Evolutionary conservation across 805 yeast species (phyloP), one percentile per base, ranked within the genome.

Genomic region (Metschnikowia kunwiensis): DNA sequence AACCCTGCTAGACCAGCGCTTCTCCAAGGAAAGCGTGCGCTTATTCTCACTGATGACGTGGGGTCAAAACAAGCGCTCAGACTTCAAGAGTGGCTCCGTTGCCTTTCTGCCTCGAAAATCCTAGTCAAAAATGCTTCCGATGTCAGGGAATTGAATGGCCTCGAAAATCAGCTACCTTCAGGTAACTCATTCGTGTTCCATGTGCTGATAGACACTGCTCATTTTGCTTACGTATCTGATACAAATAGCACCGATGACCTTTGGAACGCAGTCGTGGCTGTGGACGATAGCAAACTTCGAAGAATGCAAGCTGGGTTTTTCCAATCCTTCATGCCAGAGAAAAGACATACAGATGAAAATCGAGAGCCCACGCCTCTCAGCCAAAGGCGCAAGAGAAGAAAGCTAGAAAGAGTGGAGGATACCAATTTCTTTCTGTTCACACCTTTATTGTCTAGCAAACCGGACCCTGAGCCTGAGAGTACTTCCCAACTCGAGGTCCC

Each of bases 401-500:
- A 54, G 32, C 52, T 59, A 24, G 61, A 62, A 36, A 53, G 55
- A 26, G 64, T 60, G 2, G 56, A 52, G 32, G 60, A 55, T 12
- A 50, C 63, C 23, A 62, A 62, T 30, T 65, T 65, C 34, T 62
- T 65, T 34, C 62, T 60, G 38, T 58, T 64, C 23, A 30, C 47
- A 2, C 45, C 46, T 3, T 12, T 30, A 13, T 34, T 34, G 26
- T 36, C 45, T 6, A 16, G 21, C 5, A 38, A 30, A 12, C 18
- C 13, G 3, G 27, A 38, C n/a, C n/a, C n/a, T n/a, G n/a, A n/a
- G n/a, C n/a, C n/a, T n/a, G n/a, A n/a, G n/a, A n/a, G n/a, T n/a
- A n/a, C n/a, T n/a, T n/a, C n/a, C n/a, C n/a, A n/a, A n/a, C n/a
- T n/a, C n/a, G n/a, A n/a, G n/a, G n/a, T n/a, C n/a, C n/a, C n/a